Conservation (phyloP, 495 filamentous ascomycete species). For the Bacidia rubella region DNA sequence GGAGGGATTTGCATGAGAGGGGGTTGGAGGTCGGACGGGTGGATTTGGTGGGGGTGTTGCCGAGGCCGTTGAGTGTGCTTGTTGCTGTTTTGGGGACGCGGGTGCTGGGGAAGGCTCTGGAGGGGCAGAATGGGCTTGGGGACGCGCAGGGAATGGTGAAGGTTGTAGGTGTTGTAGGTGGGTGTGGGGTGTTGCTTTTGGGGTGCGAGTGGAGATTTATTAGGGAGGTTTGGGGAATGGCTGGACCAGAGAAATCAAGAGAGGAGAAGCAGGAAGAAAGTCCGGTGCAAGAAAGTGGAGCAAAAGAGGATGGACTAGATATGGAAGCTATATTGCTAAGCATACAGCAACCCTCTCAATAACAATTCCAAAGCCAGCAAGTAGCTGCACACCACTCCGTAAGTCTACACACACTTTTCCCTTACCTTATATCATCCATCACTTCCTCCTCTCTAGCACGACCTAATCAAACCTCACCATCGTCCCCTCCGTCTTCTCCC, state of each 20-base stretch:
- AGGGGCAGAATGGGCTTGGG: constrained; percentile 22
- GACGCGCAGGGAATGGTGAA: constrained; percentile 38
- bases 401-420: too few relatives aligned
- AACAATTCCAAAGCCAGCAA: not conserved
- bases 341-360: not conserved
- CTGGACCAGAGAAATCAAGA: not conserved
- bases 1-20: constrained; percentile 37
- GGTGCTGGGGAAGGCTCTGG: constrained; percentile 12
- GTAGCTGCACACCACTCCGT: too few relatives aligned
- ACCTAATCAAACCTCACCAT: constrained; percentile 68
- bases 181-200: not conserved
- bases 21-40: constrained; percentile 22
- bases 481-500: constrained; percentile 56
- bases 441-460: too few relatives aligned
- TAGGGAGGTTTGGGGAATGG: not conserved
- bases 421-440: too few relatives aligned
- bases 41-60: constrained; percentile 19
- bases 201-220: not conserved
- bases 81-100: constrained; percentile 23
- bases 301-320: not conserved
- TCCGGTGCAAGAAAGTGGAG: not conserved
- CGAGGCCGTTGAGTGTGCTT: constrained; percentile 24
- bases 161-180: constrained; percentile 38
- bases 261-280: not conserved
- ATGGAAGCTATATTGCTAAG: not conserved